These are phyloP conservation scores for Diutina scorzettiae DNA, from an alignment of 1,139 yeast genomes.

Conservation along the genomic window DNA sequence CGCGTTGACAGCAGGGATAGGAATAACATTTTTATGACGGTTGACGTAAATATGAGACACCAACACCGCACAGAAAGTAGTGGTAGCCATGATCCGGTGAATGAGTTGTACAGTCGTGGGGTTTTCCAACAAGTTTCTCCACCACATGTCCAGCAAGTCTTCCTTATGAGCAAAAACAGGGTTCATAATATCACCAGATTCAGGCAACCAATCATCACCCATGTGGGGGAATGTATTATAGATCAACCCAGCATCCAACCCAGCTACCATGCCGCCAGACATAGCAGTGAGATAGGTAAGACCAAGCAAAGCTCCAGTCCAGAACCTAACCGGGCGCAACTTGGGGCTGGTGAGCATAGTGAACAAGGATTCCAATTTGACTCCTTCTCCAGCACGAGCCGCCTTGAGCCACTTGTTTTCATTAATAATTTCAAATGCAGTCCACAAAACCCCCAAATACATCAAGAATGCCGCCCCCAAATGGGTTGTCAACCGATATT, in stretches of 20 bases:
- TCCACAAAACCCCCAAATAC: slow-evolving; percentile 81
- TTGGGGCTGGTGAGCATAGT: slow-evolving; percentile 40
- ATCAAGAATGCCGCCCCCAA: slow-evolving; percentile 86
- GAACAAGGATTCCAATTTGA: slow-evolving; percentile 39
- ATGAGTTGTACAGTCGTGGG: slow-evolving; percentile 92
- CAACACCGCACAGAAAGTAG: slow-evolving; percentile 64
- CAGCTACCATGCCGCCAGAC: slow-evolving; percentile 98
- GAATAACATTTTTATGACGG: slow-evolving; percentile 47
- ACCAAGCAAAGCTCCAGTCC: slow-evolving; percentile 44
- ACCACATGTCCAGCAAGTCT: slow-evolving; percentile 64
- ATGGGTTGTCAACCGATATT: slow-evolving; percentile 88
- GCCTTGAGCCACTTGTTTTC: slow-evolving; percentile 49
- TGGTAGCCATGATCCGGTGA: slow-evolving; percentile 75
- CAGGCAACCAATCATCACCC: slow-evolving; percentile 78
- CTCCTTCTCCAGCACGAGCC: slow-evolving; percentile 37
- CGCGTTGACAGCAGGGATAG: slow-evolving; percentile 37
- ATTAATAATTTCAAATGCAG: slow-evolving; percentile 73
- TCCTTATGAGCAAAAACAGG: slow-evolving; percentile 56
- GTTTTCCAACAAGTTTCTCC: slow-evolving; percentile 91
- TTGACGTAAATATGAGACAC: slow-evolving; percentile 55
- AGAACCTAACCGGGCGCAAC: slow-evolving; percentile 41
- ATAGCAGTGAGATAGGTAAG: slow-evolving; percentile 81
- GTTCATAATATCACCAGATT: slow-evolving; percentile 60
- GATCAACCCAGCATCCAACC: slow-evolving; percentile 92
- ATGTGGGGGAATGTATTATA: slow-evolving; percentile 94